phyloP scores from a whole-genome alignment of 176 grass and related monocot species.

The Rhynchospora breviuscula region DNA sequence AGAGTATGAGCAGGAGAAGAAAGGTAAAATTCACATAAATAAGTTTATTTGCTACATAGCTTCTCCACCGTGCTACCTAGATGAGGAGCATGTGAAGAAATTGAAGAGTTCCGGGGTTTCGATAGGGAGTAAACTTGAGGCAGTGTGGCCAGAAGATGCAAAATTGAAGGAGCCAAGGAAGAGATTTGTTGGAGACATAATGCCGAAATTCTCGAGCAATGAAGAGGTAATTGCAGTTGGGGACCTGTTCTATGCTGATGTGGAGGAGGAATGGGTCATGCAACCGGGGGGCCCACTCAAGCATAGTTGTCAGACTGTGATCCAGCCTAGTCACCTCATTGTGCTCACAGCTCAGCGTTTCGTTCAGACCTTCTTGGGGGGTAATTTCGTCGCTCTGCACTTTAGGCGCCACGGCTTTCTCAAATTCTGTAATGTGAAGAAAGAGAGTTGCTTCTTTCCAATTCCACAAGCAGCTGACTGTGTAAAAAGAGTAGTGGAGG shows the following conservation, averaged over 20 bases:
- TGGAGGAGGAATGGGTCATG: conserved; percentile 89
- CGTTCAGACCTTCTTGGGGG: conserved; percentile 88
- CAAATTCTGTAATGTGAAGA: conserved; percentile 92
- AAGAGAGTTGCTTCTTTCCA: conserved; percentile 93
- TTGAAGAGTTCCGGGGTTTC: conserved; percentile 70
- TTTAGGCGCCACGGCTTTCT: conserved; percentile 91
- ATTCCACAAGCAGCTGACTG: conserved; percentile 91
- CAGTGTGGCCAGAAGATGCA: conserved; percentile 78
- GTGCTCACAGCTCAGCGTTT: conserved; percentile 83
- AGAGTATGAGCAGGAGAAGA: conserved; percentile 50
- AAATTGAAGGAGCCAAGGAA: conserved; percentile 86
- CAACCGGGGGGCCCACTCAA: conserved; percentile 73
- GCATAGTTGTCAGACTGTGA: conserved; percentile 80
- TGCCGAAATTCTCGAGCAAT: conserved; percentile 60
- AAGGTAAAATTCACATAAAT: conserved; percentile 83
- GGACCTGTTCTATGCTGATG: conserved; percentile 87
- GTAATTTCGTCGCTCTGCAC: conserved; percentile 90
- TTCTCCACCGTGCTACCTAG: conserved; percentile 74
- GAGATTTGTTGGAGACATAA: conserved; percentile 66
- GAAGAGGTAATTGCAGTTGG: conserved; percentile 75
- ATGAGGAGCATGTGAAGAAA: conserved; percentile 88
- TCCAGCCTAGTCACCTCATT: conserved; percentile 67
- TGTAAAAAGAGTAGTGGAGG: conserved; percentile 56
- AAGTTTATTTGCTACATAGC: conserved; percentile 80
- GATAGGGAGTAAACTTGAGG: conserved; percentile 56